Percentiles rank a stretch among this genome's conserved stretches.
phyloP scores from a whole-genome alignment of 768 basidiomycete genomes.

The Tulasnella sp. region DNA sequence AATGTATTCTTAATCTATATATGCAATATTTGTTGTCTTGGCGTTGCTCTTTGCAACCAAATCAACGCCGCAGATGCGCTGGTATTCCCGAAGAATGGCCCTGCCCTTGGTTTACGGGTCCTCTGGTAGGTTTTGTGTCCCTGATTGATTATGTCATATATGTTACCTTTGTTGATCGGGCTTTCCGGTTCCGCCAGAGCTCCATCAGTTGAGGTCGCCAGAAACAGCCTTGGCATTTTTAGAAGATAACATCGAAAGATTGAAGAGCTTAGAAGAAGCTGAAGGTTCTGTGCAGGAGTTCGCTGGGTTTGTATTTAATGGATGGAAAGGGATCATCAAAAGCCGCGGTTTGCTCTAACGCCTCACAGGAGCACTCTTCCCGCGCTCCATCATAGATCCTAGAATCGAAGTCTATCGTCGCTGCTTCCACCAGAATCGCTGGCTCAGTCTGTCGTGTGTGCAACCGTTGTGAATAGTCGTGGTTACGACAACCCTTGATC shows the following conservation, averaged over 20 bases:
- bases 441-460: no score
- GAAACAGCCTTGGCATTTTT: constrained; percentile 52
- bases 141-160: not conserved
- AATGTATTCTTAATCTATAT: no score
- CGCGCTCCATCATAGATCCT: no score
- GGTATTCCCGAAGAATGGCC: constrained; percentile 58
- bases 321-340: constrained; percentile 59
- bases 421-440: no score
- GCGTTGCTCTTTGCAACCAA: not conserved
- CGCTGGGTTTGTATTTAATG: constrained; percentile 47
- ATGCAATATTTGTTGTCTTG: no score
- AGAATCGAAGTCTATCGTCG: no score
- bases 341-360: constrained; percentile 42
- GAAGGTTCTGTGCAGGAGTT: constrained; percentile 44
- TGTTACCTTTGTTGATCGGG: not conserved
- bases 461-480: no score
- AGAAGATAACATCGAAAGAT: constrained; percentile 44
- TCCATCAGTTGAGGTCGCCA: constrained; percentile 73
- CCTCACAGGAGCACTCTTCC: not conserved
- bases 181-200: constrained; percentile 32
- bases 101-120: constrained; percentile 56
- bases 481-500: no score
- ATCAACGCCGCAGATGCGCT: constrained; percentile 37
- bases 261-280: constrained; percentile 33
- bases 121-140: constrained; percentile 36